These are phyloP conservation scores for Diaporthe nobilis DNA, from an alignment of 2,329 filamentous ascomycete genomes.

Conservation along the genomic window DNA sequence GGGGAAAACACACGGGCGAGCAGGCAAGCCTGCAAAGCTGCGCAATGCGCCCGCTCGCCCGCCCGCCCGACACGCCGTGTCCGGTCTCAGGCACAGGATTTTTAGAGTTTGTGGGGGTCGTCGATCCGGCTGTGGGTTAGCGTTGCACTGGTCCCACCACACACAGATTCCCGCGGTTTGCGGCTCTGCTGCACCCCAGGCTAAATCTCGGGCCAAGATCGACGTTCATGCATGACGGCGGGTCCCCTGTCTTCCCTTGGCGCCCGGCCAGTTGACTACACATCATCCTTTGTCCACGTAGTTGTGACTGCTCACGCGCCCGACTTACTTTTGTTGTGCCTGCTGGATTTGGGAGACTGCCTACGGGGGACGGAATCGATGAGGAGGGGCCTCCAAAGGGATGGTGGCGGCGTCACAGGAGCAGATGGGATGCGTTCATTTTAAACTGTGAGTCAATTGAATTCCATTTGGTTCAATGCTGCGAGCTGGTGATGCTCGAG, in stretches of 20 bases:
- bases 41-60: background rate
- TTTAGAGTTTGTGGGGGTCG: constrained; percentile 11
- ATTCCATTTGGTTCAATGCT: constrained; percentile 10
- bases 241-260: background rate
- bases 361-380: background rate
- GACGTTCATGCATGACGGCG: constrained; percentile 7
- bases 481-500: background rate
- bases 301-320: background rate
- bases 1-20: background rate
- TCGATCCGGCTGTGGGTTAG: constrained; percentile 17
- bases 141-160: constrained; percentile 22
- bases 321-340: background rate
- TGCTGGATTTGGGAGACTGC: background rate
- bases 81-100: background rate
- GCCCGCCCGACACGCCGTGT: background rate
- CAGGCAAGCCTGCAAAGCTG: background rate
- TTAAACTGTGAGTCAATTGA: constrained; percentile 20
- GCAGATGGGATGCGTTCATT: background rate
- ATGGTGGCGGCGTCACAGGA: background rate
- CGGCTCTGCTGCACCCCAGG: constrained; percentile 25
- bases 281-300: constrained; percentile 2
- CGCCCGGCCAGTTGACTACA: constrained; percentile 9
- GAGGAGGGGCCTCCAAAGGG: background rate
- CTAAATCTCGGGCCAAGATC: constrained; percentile 26
- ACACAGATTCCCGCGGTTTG: constrained; percentile 12